Percentiles rank a stretch among this genome's conserved stretches.
Evolutionary conservation across 2,329 filamentous ascomycete species (phyloP).

Genomic region (Beauveria sp.): DNA sequence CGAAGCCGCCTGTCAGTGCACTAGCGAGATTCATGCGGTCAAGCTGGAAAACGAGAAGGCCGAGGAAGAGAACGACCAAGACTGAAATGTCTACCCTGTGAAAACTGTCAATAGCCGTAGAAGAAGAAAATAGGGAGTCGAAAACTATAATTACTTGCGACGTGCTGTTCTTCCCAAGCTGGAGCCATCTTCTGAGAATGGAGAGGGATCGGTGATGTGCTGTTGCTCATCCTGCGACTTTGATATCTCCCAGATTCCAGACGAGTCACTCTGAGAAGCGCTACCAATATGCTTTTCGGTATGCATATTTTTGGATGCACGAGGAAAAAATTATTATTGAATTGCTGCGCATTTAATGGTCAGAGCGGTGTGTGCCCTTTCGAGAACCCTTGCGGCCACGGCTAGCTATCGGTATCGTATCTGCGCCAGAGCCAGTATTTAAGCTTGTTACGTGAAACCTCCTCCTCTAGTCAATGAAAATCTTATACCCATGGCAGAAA

Average conservation of each 20-base stretch:
- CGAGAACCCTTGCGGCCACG: neutral
- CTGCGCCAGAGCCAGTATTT: neutral
- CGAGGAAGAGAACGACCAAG: slow-evolving; percentile 40
- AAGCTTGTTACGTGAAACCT: neutral
- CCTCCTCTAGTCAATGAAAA: neutral
- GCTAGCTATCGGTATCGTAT: neutral
- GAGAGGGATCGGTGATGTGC: neutral
- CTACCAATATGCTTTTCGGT: neutral
- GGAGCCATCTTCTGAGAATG: neutral
- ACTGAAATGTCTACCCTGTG: slow-evolving; percentile 35
- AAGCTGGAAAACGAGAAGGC: slow-evolving; percentile 42
- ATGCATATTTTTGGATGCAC: neutral
- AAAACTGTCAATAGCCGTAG: neutral
- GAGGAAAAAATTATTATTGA: too few species aligned
- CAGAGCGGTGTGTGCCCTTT: neutral
- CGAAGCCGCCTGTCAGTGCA: slow-evolving; percentile 41
- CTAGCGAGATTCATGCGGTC: slow-evolving; percentile 47
- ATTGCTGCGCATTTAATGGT: neutral
- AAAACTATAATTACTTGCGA: neutral
- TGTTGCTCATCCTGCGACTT: neutral
- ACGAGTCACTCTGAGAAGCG: neutral
- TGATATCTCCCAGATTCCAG: neutral
- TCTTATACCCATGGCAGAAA: neutral
- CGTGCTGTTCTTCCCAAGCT: neutral
- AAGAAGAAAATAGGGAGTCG: too few species aligned